Conservation (phyloP, 129 eudicot genomes). For the Silybum marianum region DNA sequence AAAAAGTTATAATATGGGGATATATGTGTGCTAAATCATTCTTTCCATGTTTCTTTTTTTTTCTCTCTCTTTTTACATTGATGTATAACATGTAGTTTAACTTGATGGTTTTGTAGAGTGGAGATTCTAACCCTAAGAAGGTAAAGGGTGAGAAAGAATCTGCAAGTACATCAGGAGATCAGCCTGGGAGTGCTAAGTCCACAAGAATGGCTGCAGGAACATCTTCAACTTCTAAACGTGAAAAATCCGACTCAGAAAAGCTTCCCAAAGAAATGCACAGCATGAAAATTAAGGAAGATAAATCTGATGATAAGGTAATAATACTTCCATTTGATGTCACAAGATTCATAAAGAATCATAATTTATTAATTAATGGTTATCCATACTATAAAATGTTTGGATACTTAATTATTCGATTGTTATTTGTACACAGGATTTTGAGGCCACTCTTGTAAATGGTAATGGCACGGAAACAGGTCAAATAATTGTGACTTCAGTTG, state of each 20-base stretch:
- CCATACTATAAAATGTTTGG: neutral
- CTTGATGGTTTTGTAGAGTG: slow-evolving; percentile 42
- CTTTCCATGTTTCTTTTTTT: neutral
- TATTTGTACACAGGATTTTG: slow-evolving; percentile 62
- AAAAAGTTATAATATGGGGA: neutral
- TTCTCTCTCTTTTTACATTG: neutral
- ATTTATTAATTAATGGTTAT: neutral
- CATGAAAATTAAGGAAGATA: slow-evolving; percentile 66
- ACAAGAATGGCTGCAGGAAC: slow-evolving; percentile 47
- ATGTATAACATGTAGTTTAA: neutral
- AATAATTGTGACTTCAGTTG: slow-evolving; percentile 69
- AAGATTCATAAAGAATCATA: neutral
- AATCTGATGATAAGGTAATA: slow-evolving; percentile 57
- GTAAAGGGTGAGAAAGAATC: slow-evolving; percentile 57
- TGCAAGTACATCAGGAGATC: slow-evolving; percentile 30
- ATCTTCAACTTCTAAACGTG: slow-evolving; percentile 47
- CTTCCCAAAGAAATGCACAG: slow-evolving; percentile 72
- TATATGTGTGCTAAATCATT: neutral
- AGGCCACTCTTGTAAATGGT: slow-evolving; percentile 79
- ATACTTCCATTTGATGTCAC: slow-evolving; percentile 3
- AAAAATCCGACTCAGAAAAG: slow-evolving; percentile 49
- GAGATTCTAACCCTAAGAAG: slow-evolving; percentile 56
- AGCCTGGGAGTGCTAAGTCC: slow-evolving; percentile 54
- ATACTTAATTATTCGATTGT: slow-evolving; percentile 1
- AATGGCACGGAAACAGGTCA: slow-evolving; percentile 91